Base-by-base conservation (phyloP, 257 asterid species). In the Avicennia marina region DNA sequence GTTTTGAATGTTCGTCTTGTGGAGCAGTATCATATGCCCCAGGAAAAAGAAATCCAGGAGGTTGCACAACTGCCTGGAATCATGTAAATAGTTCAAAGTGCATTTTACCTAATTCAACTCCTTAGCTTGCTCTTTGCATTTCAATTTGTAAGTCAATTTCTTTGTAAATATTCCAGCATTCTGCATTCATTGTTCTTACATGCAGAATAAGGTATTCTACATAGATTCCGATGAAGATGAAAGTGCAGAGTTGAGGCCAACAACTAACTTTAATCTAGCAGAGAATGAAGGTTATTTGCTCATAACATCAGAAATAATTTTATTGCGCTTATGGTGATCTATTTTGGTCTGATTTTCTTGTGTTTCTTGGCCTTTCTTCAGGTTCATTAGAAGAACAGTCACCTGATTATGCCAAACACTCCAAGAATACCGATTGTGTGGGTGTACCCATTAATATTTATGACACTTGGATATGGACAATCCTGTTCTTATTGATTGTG, bases 211-310 rank as follows among this genome's bases (percentile, higher is more conserved):
- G 45, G 71, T 69, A 43, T 42, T 63, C 42, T 34, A 65, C 67
- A 54, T 78, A 46, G 85, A 82, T 63, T 76, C 87, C 62, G 84
- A 76, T 72, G 88, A 84, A 56, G 86, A 74, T 73, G 72, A 29
- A 38, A 43, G n/a, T 24, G 60, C 43, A 64, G 72, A 65, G 44
- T 60, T 34, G 40, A 45, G 65, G 53, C 63, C 77, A 38, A 36
- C 72, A 39, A 50, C 53, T 25, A 47, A 77, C 48, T 29, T 64
- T 50, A 47, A 51, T 51, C 33, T 52, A 41, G 67, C 56, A 26
- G 68, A 56, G 8, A 50, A 38, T 42, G 64, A 71, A 81, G 94
- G 95, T 89, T 65, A 47, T 64, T 57, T 38, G 19, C 16, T 32
- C 58, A 29, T 63, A 39, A 31, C 55, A 36, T 38, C 21, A 10